Base-by-base conservation (phyloP, 1,284 basidiomycete species). In the Malassezia sp. region DNA sequence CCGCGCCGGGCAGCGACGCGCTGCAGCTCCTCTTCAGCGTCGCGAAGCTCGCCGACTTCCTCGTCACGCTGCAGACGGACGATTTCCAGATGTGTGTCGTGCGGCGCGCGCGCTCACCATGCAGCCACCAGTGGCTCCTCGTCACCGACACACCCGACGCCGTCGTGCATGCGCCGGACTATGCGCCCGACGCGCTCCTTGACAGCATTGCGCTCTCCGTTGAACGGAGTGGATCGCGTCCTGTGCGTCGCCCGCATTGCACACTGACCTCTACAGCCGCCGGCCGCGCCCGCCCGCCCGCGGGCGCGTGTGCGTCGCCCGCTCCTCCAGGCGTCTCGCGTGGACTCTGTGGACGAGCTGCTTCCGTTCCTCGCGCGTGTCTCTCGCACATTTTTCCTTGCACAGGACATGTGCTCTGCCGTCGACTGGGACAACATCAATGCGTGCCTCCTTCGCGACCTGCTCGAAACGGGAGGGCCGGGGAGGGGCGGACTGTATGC, bases 51-150 rank as follows among this genome's bases (percentile, higher is more conserved):
- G 74, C 97, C 21, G 93, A 99, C 71, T 75, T 95, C 12, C 74
- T 97, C 14, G 76, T 97, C 9, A 82, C 85, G 2, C 73, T 97
- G 29, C 90, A 96, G 71, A 91, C 87, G 0, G 86, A 90, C 61
- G 93, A 97, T 67, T 99, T 97, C 72, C 93, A 97, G 73, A 84
- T 95, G 88, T n/a, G n/a, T n/a, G n/a, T n/a, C n/a, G n/a, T n/a
- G n/a, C n/a, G n/a, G n/a, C n/a, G 90, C 65, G 60, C 81, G 59
- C 8, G 9, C 5, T 21, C 34, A 23, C 6, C 56, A 93, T 89
- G 57, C n/a, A n/a, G n/a, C n/a, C 85, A 97, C 71, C 89, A 99
- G 75, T 99, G 93, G 91, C 84, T 95, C 60, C 97, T 97, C 66
- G 81, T 96, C 44, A 93, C 89, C 0, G 93, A 99, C 71, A 96